These are phyloP conservation scores for Botrytis fabae DNA, from an alignment of 2,329 filamentous ascomycete genomes.

Conservation along the genomic window DNA sequence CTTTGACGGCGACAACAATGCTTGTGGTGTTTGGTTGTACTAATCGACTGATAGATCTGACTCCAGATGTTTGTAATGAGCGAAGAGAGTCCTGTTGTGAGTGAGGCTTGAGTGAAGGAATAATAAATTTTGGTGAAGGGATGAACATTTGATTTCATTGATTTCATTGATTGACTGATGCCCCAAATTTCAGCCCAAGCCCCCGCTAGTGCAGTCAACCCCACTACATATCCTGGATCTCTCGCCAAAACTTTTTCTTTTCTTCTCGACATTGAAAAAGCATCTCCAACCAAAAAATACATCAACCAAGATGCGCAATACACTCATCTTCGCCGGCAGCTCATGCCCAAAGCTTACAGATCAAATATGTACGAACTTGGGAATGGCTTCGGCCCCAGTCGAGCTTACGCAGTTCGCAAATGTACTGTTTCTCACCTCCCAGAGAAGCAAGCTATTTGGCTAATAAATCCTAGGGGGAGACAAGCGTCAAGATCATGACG, in stretches of 20 bases:
- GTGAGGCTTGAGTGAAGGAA: background rate
- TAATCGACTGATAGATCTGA: no score
- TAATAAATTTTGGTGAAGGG: background rate
- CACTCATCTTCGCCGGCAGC: constrained; percentile 66
- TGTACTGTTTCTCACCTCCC: constrained; percentile 47
- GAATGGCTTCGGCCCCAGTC: constrained; percentile 63
- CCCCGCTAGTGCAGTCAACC: background rate
- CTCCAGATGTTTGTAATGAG: background rate
- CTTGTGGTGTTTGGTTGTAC: background rate
- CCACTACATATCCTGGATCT: background rate
- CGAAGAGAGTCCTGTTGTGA: background rate
- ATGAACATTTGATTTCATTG: background rate
- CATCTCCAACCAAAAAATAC: background rate
- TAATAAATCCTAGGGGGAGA: constrained; percentile 58
- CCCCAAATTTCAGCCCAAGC: background rate
- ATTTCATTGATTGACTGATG: background rate
- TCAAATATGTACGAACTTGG: constrained; percentile 68
- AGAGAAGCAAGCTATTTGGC: constrained; percentile 25
- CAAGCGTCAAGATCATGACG: constrained; percentile 66
- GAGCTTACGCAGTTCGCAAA: constrained; percentile 71
- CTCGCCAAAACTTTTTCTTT: constrained; percentile 22
- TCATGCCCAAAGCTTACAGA: constrained; percentile 64
- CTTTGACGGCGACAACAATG: constrained; percentile 29
- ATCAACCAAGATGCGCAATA: constrained; percentile 56
- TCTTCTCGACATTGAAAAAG: constrained; percentile 21